Evolutionary conservation across 73 alveolate species (phyloP).

Genomic region (Paramecium octaurelia): DNA sequence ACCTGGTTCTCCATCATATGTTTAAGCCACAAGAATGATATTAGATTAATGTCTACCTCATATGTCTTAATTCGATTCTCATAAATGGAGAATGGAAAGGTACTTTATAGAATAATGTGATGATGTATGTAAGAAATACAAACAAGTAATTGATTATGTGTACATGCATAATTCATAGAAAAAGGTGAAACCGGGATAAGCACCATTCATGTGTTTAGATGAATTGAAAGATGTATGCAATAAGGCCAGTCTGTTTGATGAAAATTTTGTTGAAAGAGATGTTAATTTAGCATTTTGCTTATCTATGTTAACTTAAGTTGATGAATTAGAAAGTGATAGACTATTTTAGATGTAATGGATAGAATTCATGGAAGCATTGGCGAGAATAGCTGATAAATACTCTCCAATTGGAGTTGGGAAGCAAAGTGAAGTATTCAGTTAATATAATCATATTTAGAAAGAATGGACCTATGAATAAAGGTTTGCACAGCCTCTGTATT

Average conservation of each 20-base stretch:
- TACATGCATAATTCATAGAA: conserved; percentile 45
- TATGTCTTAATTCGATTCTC: conserved; percentile 19
- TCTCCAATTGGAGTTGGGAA: conserved; percentile 17
- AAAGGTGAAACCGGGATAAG: conserved; percentile 80
- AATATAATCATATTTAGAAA: neutral
- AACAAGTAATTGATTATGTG: conserved; percentile 12
- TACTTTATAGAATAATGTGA: conserved; percentile 42
- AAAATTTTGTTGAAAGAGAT: conserved; percentile 67
- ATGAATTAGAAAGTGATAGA: conserved; percentile 72
- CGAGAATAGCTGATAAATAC: conserved; percentile 34
- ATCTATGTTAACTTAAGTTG: conserved; percentile 74
- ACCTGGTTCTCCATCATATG: neutral
- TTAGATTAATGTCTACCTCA: conserved; percentile 18
- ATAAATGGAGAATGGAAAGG: conserved; percentile 47
- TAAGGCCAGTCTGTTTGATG: conserved; percentile 54
- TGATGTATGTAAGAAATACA: conserved; percentile 44
- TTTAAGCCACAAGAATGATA: neutral
- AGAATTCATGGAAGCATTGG: conserved; percentile 29
- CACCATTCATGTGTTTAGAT: conserved; percentile 67
- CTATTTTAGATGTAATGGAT: conserved; percentile 54
- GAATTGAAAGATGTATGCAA: conserved; percentile 58
- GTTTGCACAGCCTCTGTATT: neutral
- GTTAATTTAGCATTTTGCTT: conserved; percentile 64
- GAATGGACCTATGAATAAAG: neutral
- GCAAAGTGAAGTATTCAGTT: neutral